These are phyloP conservation scores for Podospora pseudopauciseta DNA, from an alignment of 495 filamentous ascomycete genomes.

Conservation along the genomic window DNA sequence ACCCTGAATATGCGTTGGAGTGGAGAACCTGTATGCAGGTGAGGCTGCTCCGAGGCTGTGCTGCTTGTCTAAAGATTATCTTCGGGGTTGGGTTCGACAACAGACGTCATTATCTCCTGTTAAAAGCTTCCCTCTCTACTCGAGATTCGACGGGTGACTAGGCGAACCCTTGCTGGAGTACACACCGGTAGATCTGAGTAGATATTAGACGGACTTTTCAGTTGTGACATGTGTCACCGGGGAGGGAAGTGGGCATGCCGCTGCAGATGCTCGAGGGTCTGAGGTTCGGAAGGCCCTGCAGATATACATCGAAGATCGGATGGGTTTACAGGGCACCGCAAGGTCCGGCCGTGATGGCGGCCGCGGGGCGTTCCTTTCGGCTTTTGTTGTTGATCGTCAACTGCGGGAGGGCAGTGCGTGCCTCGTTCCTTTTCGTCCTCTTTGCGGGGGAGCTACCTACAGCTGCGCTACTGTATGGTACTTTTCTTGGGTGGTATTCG, in stretches of 20 bases:
- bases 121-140: background rate
- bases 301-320: background rate
- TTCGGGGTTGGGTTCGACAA: background rate
- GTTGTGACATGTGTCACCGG: background rate
- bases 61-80: background rate
- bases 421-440: background rate
- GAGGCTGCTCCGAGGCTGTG: background rate
- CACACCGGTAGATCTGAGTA: background rate
- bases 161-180: too few species aligned
- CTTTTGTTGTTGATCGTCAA: background rate
- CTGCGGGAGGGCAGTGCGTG: background rate
- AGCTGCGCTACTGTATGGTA: background rate
- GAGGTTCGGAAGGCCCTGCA: background rate
- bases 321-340: background rate
- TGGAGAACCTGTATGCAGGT: background rate
- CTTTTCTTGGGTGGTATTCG: background rate
- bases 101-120: too few species aligned
- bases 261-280: background rate
- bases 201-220: background rate
- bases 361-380: background rate
- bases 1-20: background rate
- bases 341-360: background rate
- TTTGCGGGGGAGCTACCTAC: background rate
- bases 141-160: background rate
- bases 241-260: background rate